Evolutionary conservation across 2,329 filamentous ascomycete genomes (phyloP).

Genomic region (Fusarium verrucosum): DNA sequence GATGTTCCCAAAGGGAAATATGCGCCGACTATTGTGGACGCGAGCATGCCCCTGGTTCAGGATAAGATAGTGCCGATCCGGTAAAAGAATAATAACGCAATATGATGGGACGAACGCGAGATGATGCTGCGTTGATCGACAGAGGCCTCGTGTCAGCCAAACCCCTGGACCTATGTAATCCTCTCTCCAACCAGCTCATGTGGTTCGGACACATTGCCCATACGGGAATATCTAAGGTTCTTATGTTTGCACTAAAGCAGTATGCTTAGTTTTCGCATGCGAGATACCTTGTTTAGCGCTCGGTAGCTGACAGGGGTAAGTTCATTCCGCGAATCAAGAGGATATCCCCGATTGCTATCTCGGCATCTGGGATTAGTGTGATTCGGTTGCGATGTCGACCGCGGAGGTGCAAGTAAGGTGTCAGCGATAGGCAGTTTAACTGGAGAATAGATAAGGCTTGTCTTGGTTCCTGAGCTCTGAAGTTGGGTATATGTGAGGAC

Average conservation of each 20-base stretch:
- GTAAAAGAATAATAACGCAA: not conserved
- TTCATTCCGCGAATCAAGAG: slow-evolving; percentile 23
- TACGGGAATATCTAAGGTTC: slow-evolving; percentile 24
- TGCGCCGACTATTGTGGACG: not conserved
- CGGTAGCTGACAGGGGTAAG: not conserved
- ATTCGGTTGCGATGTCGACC: slow-evolving; percentile 15
- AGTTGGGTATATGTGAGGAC: slow-evolving; percentile 10
- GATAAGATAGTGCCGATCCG: slow-evolving; percentile 13
- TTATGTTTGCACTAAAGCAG: slow-evolving; percentile 25
- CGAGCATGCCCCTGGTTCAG: slow-evolving; percentile 2
- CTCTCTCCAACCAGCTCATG: slow-evolving; percentile 4
- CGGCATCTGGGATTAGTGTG: slow-evolving; percentile 3
- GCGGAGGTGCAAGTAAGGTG: not conserved
- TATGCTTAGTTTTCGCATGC: slow-evolving; percentile 33
- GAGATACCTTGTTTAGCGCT: slow-evolving; percentile 9
- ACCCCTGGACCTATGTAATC: slow-evolving; percentile 13
- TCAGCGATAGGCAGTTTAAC: not conserved
- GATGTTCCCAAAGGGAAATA: slow-evolving; percentile 7
- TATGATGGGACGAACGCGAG: not conserved
- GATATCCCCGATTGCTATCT: slow-evolving; percentile 1
- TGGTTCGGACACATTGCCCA: slow-evolving; percentile 27
- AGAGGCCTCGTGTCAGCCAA: slow-evolving; percentile 6
- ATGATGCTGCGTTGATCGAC: slow-evolving; percentile 9
- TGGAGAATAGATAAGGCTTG: slow-evolving; percentile 6
- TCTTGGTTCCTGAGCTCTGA: slow-evolving; percentile 5